Conservation (phyloP, 306 rosid genomes). For the Arachis stenosperma region DNA sequence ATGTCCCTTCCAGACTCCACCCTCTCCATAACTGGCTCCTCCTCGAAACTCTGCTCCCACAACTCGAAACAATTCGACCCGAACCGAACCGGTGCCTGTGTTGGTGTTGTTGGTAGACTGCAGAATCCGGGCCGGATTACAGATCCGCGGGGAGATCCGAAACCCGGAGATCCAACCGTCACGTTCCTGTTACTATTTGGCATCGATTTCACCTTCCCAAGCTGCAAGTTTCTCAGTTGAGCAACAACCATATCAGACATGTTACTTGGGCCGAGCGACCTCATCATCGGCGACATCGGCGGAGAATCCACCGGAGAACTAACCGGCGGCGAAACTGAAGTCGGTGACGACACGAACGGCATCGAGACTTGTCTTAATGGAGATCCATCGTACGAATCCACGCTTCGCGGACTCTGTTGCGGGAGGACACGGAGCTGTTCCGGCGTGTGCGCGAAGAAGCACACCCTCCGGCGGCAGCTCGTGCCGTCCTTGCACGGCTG, state of each 20-base stretch:
- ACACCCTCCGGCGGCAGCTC: slow-evolving; percentile 75
- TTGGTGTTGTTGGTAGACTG: slow-evolving; percentile 81
- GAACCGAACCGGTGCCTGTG: slow-evolving; percentile 52
- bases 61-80: slow-evolving; percentile 50
- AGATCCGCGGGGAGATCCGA: slow-evolving; percentile 72
- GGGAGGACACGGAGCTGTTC: slow-evolving; percentile 84
- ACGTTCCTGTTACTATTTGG: slow-evolving; percentile 54
- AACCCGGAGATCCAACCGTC: slow-evolving; percentile 58
- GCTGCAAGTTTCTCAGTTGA: slow-evolving; percentile 71
- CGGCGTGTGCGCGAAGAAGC: slow-evolving; percentile 94
- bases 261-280: slow-evolving; percentile 63
- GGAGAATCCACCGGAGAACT: slow-evolving; percentile 67
- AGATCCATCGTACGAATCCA: slow-evolving; percentile 76
- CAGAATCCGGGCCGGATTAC: slow-evolving; percentile 71
- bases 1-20: slow-evolving; percentile 90
- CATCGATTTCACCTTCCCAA: slow-evolving; percentile 66
- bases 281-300: slow-evolving; percentile 70
- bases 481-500: slow-evolving; percentile 98
- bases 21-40: slow-evolving; percentile 90
- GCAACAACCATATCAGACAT: slow-evolving; percentile 67
- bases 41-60: slow-evolving; percentile 58
- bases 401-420: slow-evolving; percentile 63
- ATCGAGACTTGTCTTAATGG: slow-evolving; percentile 55
- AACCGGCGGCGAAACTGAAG: slow-evolving; percentile 56
- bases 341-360: slow-evolving; percentile 57